These are phyloP conservation scores for Carallia brachiata DNA, from an alignment of 345 rosid genomes.

Conservation along the genomic window DNA sequence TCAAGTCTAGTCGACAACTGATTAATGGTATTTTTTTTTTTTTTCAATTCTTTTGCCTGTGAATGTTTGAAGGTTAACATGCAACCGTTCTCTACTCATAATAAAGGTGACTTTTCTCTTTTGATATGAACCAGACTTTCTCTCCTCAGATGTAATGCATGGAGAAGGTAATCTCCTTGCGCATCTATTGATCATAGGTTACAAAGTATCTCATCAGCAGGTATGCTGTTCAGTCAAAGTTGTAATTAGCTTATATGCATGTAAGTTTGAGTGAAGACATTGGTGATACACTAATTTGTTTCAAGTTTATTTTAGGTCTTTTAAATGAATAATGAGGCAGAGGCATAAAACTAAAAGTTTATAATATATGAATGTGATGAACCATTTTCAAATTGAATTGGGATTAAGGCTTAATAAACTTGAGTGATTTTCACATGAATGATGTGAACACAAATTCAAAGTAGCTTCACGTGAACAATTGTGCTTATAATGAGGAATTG, in stretches of 20 bases:
- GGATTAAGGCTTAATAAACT: too few species aligned
- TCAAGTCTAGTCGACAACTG: constrained; percentile 81
- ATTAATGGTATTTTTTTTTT: constrained; percentile 51
- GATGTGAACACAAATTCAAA: not conserved
- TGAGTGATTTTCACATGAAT: not conserved
- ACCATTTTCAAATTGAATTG: too few species aligned
- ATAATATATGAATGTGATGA: too few species aligned
- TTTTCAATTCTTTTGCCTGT: not conserved
- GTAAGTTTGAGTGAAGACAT: not conserved
- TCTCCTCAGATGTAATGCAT: constrained; percentile 85
- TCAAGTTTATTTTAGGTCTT: constrained; percentile 1
- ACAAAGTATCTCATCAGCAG: constrained; percentile 79
- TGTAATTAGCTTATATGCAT: constrained; percentile 4
- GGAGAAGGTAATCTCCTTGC: constrained; percentile 94
- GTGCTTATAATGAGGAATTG: not conserved
- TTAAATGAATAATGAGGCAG: not conserved
- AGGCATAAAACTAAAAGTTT: too few species aligned
- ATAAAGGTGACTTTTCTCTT: constrained; percentile 31
- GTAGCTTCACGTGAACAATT: not conserved
- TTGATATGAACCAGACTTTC: constrained; percentile 53
- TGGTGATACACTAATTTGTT: not conserved
- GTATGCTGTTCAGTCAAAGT: constrained; percentile 37
- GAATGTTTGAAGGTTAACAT: constrained; percentile 13
- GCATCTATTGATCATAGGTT: constrained; percentile 79
- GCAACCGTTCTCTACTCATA: constrained; percentile 14